Evolutionary conservation across 2,329 filamentous ascomycete genomes (phyloP), one percentile per base, ranked within the genome.

Genomic region (Aspergillus intermedius): DNA sequence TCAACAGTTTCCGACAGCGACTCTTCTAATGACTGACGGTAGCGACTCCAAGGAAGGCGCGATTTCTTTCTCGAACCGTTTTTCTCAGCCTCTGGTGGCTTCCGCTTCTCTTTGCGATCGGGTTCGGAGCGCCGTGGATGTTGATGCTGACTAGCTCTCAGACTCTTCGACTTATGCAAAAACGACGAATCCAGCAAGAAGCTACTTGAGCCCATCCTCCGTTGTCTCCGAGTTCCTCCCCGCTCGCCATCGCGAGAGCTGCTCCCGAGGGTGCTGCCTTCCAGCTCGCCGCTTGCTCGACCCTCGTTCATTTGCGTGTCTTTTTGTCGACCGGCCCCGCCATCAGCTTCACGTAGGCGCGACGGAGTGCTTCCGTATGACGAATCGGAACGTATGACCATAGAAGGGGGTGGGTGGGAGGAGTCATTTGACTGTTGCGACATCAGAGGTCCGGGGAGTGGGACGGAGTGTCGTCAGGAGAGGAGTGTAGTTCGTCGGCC

Each of bases 171-270:
- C 50, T 61, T 53, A 55, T 63, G 52, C 39, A 65, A 25, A 52
- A 63, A 53, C 52, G 52, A 70, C 62, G 55, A 68, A 55, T 77
- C 74, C 34, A 79, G 62, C 39, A 80, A 57, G 49, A 75, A 75
- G 3, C 70, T 69, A 46, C 72, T 63, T 6, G 71, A 71, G 53
- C 54, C 67, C 34, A 50, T 58, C 45, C 61, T 60, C 17, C 60
- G 55, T 39, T 61, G 62, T 12, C 47, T 50, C 34, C 56, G 57
- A 19, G 42, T 45, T 44, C 51, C 54, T 43, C 56, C 57, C 50
- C 55, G 56, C 15, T 64, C 65, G 12, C 58, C 60, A 46, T 67
- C 66, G 43, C 63, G 64, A 46, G 65, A 69, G 56, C 62, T 63
- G 56, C 60, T 63, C 21, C 63, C 66, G 37, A 68, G 54, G 40